These are phyloP conservation scores for Lipomyces orientalis DNA, from an alignment of 805 yeast species.

Conservation along the genomic window DNA sequence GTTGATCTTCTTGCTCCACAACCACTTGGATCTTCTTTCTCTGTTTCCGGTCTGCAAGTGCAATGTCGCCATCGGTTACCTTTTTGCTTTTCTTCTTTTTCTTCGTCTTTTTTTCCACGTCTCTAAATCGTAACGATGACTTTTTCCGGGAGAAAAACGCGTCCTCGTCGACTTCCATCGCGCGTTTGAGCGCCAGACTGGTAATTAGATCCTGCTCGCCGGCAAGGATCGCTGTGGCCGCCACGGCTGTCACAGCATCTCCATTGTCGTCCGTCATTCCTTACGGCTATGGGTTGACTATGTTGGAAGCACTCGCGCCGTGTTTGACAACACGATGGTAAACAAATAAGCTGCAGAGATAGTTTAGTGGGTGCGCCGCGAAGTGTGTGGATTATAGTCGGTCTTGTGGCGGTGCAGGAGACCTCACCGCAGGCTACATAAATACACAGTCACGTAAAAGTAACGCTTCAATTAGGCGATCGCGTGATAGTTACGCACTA, in stretches of 20 bases:
- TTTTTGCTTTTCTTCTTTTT: slow-evolving; percentile 5
- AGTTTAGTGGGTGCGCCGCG: no score
- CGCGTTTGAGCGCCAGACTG: slow-evolving; percentile 4
- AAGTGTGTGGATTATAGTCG: no score
- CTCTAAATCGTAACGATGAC: neutral
- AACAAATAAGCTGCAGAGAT: neutral
- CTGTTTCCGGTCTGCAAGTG: neutral
- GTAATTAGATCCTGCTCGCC: slow-evolving; percentile 1
- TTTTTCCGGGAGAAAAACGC: slow-evolving; percentile 10
- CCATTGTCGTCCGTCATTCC: neutral
- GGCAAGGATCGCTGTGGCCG: neutral
- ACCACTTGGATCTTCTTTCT: neutral
- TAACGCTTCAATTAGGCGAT: no score
- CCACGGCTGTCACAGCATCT: neutral
- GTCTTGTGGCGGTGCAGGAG: no score
- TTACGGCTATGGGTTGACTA: neutral
- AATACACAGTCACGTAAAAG: no score
- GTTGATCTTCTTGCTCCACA: neutral
- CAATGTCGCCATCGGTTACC: neutral
- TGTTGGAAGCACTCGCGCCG: neutral
- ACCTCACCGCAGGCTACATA: no score
- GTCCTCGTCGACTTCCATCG: slow-evolving; percentile 12
- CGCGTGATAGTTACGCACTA: no score
- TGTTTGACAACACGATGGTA: neutral
- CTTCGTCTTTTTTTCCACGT: neutral